Conservation (phyloP, 805 yeast genomes). For the Kregervanrija pseudodelftensis region DNA sequence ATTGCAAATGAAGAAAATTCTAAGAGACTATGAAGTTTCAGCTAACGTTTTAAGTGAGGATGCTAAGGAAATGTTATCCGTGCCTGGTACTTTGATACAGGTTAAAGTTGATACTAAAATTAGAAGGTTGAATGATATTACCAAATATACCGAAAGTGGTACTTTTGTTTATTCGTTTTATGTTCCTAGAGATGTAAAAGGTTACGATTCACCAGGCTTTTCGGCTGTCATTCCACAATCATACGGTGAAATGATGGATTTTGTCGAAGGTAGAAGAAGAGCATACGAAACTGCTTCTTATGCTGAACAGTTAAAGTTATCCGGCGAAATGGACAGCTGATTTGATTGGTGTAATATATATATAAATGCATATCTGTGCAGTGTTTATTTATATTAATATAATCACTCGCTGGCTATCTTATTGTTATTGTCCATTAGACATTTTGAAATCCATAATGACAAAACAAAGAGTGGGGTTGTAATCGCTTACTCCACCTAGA, state of each 20-base stretch:
- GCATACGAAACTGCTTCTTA: slow-evolving; percentile 75
- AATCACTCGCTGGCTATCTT: no score
- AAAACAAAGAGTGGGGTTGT: no score
- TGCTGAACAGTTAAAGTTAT: slow-evolving; percentile 37
- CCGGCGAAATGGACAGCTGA: slow-evolving; percentile 9
- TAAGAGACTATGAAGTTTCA: slow-evolving; percentile 46
- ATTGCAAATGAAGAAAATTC: slow-evolving; percentile 14
- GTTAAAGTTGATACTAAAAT: slow-evolving; percentile 83
- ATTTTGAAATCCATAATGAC: no score
- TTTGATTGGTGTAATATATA: no score
- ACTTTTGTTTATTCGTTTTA: slow-evolving; percentile 87
- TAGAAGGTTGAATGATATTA: slow-evolving; percentile 47
- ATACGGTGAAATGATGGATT: slow-evolving; percentile 88
- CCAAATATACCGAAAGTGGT: slow-evolving; percentile 66
- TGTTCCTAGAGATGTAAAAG: slow-evolving; percentile 54
- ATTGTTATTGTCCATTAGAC: no score
- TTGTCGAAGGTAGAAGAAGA: slow-evolving; percentile 87
- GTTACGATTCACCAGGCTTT: slow-evolving; percentile 44
- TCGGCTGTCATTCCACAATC: slow-evolving; percentile 80
- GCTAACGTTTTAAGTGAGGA: slow-evolving; percentile 48
- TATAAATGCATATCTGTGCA: no score
- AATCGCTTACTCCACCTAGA: no score
- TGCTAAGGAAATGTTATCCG: slow-evolving; percentile 53
- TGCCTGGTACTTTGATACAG: slow-evolving; percentile 81
- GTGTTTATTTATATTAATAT: no score